Evolutionary conservation across 208 protist genomes (phyloP).

Genomic region (Trypanosoma melophagium): DNA sequence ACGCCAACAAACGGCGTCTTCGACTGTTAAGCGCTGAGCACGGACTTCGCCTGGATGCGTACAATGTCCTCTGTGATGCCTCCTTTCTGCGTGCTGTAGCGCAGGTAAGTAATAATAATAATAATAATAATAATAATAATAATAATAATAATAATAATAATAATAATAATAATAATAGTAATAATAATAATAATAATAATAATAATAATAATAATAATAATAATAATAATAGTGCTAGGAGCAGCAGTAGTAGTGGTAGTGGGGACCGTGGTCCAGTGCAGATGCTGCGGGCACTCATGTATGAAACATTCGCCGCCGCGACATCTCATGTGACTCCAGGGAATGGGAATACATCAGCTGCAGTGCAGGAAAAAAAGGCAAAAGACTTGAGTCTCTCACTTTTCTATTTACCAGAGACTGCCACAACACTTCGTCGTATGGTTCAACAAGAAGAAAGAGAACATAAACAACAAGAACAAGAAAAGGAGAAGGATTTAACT

Average conservation of each 20-base stretch:
- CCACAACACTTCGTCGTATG: constrained; percentile 21
- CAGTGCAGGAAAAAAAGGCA: not conserved
- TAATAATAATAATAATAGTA: not conserved
- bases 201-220: too few species aligned
- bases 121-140: constrained; percentile 16
- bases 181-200: too few species aligned
- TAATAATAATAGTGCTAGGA: too few species aligned
- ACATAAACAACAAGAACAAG: constrained; percentile 2
- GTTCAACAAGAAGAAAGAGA: too few species aligned
- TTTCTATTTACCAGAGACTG: constrained; percentile 31
- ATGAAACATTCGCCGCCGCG: constrained; percentile 25
- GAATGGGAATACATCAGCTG: not conserved
- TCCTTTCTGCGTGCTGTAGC: constrained; percentile 76
- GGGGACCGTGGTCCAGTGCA: constrained; percentile 8
- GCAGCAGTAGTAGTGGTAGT: too few species aligned
- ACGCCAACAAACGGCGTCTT: constrained; percentile 78
- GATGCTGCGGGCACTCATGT: constrained; percentile 19
- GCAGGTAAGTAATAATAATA: constrained; percentile 38
- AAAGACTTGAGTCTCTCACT: constrained; percentile 14
- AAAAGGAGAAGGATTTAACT: not conserved
- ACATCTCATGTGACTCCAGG: constrained; percentile 4
- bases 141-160: constrained; percentile 19
- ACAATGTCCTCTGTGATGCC: constrained; percentile 69
- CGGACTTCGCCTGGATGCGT: constrained; percentile 39
- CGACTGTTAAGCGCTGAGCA: constrained; percentile 63